These are phyloP conservation scores for Penicillium frequentans DNA, from an alignment of 2,329 filamentous ascomycete species.

Conservation along the genomic window DNA sequence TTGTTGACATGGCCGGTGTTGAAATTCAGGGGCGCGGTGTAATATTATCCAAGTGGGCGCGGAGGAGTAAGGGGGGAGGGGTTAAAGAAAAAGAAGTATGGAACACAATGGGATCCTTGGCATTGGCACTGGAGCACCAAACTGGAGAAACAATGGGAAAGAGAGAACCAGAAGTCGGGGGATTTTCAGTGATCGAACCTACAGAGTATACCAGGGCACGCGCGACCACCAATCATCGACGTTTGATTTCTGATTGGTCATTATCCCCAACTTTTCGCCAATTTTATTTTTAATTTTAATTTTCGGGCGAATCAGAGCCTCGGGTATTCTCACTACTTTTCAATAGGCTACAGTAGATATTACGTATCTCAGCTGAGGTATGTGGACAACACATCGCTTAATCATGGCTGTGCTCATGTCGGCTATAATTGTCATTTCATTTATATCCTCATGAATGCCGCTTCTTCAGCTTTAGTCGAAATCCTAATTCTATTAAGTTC, in stretches of 20 bases:
- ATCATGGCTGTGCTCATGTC: neutral
- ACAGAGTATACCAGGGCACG: conserved; percentile 21
- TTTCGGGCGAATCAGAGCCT: neutral
- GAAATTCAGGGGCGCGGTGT: conserved; percentile 12
- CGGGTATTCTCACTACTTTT: neutral
- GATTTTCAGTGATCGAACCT: conserved; percentile 12
- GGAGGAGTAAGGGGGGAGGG: conserved; percentile 2
- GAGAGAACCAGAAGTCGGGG: neutral
- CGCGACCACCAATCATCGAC: conserved; percentile 14
- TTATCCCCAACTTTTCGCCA: neutral
- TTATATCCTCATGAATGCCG: too few species aligned
- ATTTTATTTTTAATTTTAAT: neutral
- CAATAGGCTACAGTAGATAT: neutral
- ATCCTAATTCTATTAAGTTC: neutral
- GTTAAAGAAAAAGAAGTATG: neutral
- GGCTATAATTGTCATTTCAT: neutral
- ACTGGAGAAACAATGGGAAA: neutral
- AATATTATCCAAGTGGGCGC: neutral
- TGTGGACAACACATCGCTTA: neutral
- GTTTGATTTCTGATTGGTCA: conserved; percentile 17
- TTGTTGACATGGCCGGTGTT: conserved; percentile 12
- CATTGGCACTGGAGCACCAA: neutral
- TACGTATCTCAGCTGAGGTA: neutral
- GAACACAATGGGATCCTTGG: neutral
- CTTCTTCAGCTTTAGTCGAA: neutral